Evolutionary conservation across 1,284 basidiomycete species (phyloP), one percentile per base, ranked within the genome.

Genomic region (Cutaneotrichosporon daszewskae): DNA sequence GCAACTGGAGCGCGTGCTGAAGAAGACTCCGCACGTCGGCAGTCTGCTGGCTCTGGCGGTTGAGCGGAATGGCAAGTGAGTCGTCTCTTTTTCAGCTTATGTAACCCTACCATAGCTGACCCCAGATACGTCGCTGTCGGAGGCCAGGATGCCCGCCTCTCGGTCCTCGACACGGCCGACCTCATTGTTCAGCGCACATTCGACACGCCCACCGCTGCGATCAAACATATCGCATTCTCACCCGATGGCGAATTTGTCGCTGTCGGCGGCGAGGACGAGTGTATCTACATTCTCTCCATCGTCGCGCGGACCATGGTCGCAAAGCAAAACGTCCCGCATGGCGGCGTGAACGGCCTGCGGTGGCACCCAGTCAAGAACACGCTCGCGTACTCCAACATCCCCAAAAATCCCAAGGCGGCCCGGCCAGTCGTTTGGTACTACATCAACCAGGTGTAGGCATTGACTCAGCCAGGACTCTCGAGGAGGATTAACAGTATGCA

Each of bases 171-270:
- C 27, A 58, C 60, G 20, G 32, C 37, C 18, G 58, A 64, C 40
- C 67, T 64, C 62, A 59, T 62, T 31, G 58, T 57, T 22, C 49
- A 53, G 27, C 51, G 62, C 41, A 65, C 58, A 3, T 66, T 56
- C 36, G 60, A 66, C 50, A 49, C 55, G 13, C 60, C 55, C 47
- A 53, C 56, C 2, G 52, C 55, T 2, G 61, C 57, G 0, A 63
- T 69, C 27, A 53, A 62, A 10, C 58, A 66, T 40, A 43, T 57
- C 2, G 62, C 60, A 2, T 67, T 67, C 40, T 61, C 58, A 4
- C 45, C 45, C 23, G 64, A 67, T 35, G 64, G 66, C 19, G 66
- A 69, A 46, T 46, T 60, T 24, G 49, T 69, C 8, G 66, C 66
- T 3, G 49, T 64, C 4, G 60, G 58, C 22, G 64, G 64, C 1